phyloP scores from a whole-genome alignment of 1,284 basidiomycete genomes.

The Schizopora paradoxa region DNA sequence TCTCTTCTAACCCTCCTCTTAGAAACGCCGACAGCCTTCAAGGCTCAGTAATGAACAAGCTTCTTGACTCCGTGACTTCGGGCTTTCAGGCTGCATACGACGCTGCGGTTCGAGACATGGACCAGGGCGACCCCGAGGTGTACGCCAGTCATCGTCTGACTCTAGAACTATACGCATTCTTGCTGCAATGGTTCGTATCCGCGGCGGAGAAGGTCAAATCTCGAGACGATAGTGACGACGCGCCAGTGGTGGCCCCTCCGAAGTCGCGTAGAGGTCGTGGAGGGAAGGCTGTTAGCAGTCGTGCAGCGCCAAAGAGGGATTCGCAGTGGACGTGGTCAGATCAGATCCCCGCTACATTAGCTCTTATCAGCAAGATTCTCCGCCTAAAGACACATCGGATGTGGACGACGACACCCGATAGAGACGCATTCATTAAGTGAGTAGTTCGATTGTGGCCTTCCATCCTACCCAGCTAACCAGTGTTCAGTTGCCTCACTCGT shows the following conservation, averaged over 20 bases:
- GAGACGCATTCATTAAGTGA: slow-evolving; percentile 80
- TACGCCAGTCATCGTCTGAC: slow-evolving; percentile 66
- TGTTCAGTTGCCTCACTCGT: slow-evolving; percentile 71
- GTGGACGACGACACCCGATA: slow-evolving; percentile 82
- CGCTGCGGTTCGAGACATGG: slow-evolving; percentile 56
- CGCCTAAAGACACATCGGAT: slow-evolving; percentile 74
- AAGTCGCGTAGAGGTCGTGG: slow-evolving; percentile 54
- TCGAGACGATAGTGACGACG: slow-evolving; percentile 46
- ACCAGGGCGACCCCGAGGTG: slow-evolving; percentile 65
- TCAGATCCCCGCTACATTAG: slow-evolving; percentile 67
- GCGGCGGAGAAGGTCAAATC: slow-evolving; percentile 71
- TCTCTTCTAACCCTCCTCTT: not conserved
- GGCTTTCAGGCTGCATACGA: slow-evolving; percentile 70
- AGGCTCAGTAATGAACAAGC: slow-evolving; percentile 62
- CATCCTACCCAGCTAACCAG: slow-evolving; percentile 10
- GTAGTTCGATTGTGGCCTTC: slow-evolving; percentile 24
- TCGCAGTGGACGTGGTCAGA: slow-evolving; percentile 71
- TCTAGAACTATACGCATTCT: slow-evolving; percentile 85
- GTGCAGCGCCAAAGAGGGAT: slow-evolving; percentile 41
- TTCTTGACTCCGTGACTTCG: slow-evolving; percentile 72
- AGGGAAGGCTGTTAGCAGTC: slow-evolving; percentile 45
- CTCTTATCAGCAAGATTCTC: slow-evolving; percentile 67
- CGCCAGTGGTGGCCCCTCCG: slow-evolving; percentile 36
- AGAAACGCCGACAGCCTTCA: slow-evolving; percentile 52
- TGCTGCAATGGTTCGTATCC: slow-evolving; percentile 80